Evolutionary conservation across 2,329 filamentous ascomycete genomes (phyloP).

Genomic region (Parastagonospora nodorum): DNA sequence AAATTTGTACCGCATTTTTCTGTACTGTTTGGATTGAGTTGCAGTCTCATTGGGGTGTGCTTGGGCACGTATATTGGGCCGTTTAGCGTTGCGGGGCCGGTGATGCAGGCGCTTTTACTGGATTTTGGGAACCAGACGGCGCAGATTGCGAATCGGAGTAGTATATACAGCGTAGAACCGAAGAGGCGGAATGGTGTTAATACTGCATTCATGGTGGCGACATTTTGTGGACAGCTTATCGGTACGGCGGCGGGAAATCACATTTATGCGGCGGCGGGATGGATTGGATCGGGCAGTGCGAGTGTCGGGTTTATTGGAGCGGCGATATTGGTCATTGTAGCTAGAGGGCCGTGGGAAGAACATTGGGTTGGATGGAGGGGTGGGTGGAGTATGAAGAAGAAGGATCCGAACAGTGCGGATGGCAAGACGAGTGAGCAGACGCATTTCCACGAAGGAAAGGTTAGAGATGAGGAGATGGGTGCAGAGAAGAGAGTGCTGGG

Average conservation of each 20-base stretch:
- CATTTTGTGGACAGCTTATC: constrained; percentile 75
- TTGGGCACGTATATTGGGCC: constrained; percentile 72
- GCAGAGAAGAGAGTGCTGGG: constrained; percentile 24
- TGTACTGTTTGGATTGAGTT: constrained; percentile 65
- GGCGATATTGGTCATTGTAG: constrained; percentile 54
- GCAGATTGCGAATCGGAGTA: constrained; percentile 73
- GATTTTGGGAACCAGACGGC: constrained; percentile 75
- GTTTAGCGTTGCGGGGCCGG: constrained; percentile 70
- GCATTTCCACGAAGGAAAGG: constrained; percentile 9
- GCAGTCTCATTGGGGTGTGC: constrained; percentile 65
- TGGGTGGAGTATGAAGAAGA: constrained; percentile 58
- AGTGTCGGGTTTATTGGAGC: constrained; percentile 60
- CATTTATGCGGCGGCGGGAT: constrained; percentile 61
- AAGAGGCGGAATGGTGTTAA: constrained; percentile 77
- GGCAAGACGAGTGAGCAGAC: constrained; percentile 39
- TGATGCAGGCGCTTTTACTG: constrained; percentile 71
- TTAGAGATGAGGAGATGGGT: constrained; percentile 25
- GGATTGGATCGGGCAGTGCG: constrained; percentile 61
- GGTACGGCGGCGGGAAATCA: constrained; percentile 62
- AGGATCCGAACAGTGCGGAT: constrained; percentile 47
- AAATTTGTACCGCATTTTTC: constrained; percentile 70
- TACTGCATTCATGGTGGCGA: constrained; percentile 79
- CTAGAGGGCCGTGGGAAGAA: constrained; percentile 61
- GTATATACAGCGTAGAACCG: constrained; percentile 73
- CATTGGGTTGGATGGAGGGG: constrained; percentile 66